These are phyloP conservation scores for Coix lacrymajobi DNA, from an alignment of 176 grass and related monocot species.

Conservation along the genomic window DNA sequence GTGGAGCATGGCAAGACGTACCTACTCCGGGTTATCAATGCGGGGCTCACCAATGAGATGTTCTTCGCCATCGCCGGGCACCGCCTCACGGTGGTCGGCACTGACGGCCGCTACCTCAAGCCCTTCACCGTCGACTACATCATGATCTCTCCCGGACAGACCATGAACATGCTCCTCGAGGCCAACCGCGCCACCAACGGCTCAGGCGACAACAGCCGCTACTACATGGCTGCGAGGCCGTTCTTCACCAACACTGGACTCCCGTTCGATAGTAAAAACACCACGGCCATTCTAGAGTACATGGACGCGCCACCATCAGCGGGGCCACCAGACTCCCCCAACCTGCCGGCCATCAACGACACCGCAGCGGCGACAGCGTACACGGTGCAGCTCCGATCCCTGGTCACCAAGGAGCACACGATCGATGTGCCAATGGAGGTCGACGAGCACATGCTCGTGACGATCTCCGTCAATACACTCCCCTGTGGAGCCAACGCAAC, in stretches of 20 bases:
- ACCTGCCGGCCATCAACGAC: conserved; percentile 8
- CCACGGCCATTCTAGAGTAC: conserved; percentile 36
- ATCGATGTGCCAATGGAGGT: background rate
- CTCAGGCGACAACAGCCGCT: background rate
- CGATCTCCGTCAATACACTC: background rate
- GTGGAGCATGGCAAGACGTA: conserved; percentile 53
- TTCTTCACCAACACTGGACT: background rate
- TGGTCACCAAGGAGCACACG: background rate
- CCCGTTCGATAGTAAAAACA: background rate
- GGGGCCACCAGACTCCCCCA: background rate
- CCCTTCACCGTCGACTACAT: conserved; percentile 25
- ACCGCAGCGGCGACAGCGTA: background rate
- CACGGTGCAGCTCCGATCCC: background rate
- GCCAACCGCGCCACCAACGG: background rate
- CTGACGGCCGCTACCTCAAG: conserved; percentile 50
- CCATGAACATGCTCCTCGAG: conserved; percentile 33
- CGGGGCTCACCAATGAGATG: conserved; percentile 38
- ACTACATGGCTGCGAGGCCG: conserved; percentile 41
- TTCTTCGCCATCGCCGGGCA: conserved; percentile 60
- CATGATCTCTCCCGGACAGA: conserved; percentile 34
- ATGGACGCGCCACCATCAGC: background rate
- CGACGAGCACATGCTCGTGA: conserved; percentile 27
- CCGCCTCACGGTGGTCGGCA: conserved; percentile 46
- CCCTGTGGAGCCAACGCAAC: background rate
- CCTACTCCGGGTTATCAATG: conserved; percentile 54